phyloP scores from a whole-genome alignment of 306 rosid species.

The Cotoneaster glaucophyllus region DNA sequence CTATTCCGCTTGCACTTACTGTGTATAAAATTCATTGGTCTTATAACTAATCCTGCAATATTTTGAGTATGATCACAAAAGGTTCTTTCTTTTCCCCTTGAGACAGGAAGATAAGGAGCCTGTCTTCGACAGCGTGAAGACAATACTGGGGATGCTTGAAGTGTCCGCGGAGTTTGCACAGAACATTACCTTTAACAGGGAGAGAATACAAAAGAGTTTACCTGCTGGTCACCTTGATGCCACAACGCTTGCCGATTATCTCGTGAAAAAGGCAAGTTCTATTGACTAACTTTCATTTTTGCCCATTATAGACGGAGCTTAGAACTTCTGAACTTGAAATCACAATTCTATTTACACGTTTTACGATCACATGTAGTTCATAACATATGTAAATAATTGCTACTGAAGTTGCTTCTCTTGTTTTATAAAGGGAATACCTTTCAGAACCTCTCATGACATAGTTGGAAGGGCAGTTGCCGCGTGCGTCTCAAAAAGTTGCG shows the following conservation, averaged over 20 bases:
- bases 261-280: slow-evolving; percentile 74
- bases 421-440: slow-evolving; percentile 72
- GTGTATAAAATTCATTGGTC: slow-evolving; percentile 4
- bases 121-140: slow-evolving; percentile 83
- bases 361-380: neutral
- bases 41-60: neutral
- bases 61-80: neutral
- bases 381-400: neutral
- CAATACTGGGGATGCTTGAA: slow-evolving; percentile 95
- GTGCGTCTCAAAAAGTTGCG: slow-evolving; percentile 58
- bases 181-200: slow-evolving; percentile 69
- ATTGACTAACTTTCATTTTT: slow-evolving; percentile 2
- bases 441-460: slow-evolving; percentile 90
- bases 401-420: neutral
- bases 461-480: slow-evolving; percentile 80
- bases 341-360: neutral
- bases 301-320: neutral
- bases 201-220: slow-evolving; percentile 69
- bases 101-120: slow-evolving; percentile 96
- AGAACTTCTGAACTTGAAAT: neutral
- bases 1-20: neutral
- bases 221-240: slow-evolving; percentile 99
- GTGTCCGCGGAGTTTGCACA: slow-evolving; percentile 86
- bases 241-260: slow-evolving; percentile 98
- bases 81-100: slow-evolving; percentile 14